phyloP scores from a whole-genome alignment of 345 rosid genomes.

The Corchorus capsularis region DNA sequence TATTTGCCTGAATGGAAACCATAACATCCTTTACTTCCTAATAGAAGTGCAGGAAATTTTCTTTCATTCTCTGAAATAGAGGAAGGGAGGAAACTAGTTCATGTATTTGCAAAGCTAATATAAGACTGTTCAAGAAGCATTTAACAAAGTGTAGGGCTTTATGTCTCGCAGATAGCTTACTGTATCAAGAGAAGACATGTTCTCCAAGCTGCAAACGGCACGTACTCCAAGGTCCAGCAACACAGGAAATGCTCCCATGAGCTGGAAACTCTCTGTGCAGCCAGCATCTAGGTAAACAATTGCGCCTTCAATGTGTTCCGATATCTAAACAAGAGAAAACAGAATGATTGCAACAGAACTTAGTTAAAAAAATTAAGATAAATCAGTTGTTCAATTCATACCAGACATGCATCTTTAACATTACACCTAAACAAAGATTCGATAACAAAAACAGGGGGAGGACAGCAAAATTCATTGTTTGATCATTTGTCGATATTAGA shows the following conservation, averaged over 20 bases:
- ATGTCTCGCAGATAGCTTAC: constrained; percentile 43
- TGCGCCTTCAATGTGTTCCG: constrained; percentile 69
- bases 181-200: constrained; percentile 67
- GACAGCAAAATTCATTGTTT: neutral
- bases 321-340: constrained; percentile 44
- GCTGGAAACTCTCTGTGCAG: constrained; percentile 90
- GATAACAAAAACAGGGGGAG: neutral
- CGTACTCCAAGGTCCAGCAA: constrained; percentile 73
- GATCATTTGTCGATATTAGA: neutral
- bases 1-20: neutral
- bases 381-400: neutral
- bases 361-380: neutral
- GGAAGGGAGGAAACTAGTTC: constrained; percentile 2
- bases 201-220: constrained; percentile 82
- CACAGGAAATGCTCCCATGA: constrained; percentile 78
- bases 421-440: constrained; percentile 6
- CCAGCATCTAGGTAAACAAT: constrained; percentile 87
- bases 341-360: constrained; percentile 1
- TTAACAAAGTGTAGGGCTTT: constrained; percentile 9
- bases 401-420: constrained; percentile 4
- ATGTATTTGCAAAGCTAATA: neutral
- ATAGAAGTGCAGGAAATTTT: neutral
- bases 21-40: neutral
- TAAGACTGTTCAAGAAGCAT: neutral
- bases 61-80: neutral